Evolutionary conservation across 192 early-diverging fungal genomes (phyloP), one percentile per base, ranked within the genome.

Genomic region (Coemansia sp.): DNA sequence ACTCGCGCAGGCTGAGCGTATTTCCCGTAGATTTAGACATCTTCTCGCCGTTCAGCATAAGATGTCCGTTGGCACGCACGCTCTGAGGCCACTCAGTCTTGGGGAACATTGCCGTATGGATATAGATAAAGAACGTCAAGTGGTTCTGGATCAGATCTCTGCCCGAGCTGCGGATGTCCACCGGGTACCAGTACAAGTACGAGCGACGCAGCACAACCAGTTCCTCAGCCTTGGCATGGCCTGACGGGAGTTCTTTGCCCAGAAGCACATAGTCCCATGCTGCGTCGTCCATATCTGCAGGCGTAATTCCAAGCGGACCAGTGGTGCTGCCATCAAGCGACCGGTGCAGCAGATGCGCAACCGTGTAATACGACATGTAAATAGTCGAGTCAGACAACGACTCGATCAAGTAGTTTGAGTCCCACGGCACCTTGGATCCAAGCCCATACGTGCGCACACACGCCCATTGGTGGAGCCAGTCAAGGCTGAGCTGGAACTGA

Each of bases 331-430:
- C 97, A 61, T 98, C 87, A 2, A 97, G 81, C n/a, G 86, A 89
- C 37, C 79, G 83, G 65, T 99, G 97, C 24, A 99, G 83, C 60
- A 96, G 76, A 71, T 94, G 93, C 6, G 94, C 87, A 32, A 99
- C 89, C n/a, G 97, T 97, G 85, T 99, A 99, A 85, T 98, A 99
- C 29, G 97, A 93, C 97, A 99, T 99, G 82, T 99, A 99, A 63
- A 99, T 97, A 19, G 97, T 99, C 15, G 97, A 99, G 72, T 99
- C 97, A 17, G 89, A 92, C 21, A 99, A 84, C 39, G 92, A 94
- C 84, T 99, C 97, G 63, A 99, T 94, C 71, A 99, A 81, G 79
- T 86, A 94, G 65, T 89, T 83, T 32, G 83, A 82, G 69, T 99
- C 96, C 95, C 96, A 98, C 14, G 97, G 97, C 57, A 99, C 76